These are phyloP conservation scores for Paspalum vaginatum DNA, from an alignment of 176 grass and related monocot genomes.

Conservation along the genomic window DNA sequence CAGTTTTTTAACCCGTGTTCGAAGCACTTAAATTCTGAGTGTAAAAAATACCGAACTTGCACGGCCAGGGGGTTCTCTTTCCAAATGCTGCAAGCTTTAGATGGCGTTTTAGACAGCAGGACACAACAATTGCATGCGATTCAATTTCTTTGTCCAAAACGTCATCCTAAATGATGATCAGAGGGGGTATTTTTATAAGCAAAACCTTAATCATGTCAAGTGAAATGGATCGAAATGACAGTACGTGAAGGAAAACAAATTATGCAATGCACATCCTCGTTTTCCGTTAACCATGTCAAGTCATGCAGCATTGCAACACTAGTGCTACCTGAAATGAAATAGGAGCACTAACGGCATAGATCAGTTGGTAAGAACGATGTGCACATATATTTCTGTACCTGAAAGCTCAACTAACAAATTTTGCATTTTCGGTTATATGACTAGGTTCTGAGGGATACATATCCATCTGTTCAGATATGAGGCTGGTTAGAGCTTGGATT, in stretches of 20 bases:
- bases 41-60: too few relatives aligned
- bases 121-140: too few relatives aligned
- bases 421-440: conserved; percentile 50
- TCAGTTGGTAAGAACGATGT: neutral
- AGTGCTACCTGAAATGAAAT: conserved; percentile 23
- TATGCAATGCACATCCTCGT: neutral
- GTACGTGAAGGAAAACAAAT: neutral
- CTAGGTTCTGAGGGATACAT: conserved; percentile 15
- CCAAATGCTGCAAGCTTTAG: too few relatives aligned
- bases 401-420: conserved; percentile 32
- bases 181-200: neutral
- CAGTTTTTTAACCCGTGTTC: too few relatives aligned
- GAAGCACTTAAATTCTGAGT: too few relatives aligned
- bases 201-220: conserved; percentile 14
- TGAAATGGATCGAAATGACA: neutral
- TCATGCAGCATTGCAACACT: conserved; percentile 17
- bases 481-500: conserved; percentile 68
- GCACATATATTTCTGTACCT: neutral
- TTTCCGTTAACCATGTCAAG: neutral
- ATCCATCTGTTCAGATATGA: conserved; percentile 47
- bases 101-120: too few relatives aligned
- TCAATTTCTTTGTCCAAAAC: too few relatives aligned
- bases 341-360: neutral
- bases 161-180: too few relatives aligned
- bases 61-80: too few relatives aligned